These are phyloP conservation scores for Pavlovales sp. DNA, from an alignment of 208 protist genomes.

Conservation along the genomic window DNA sequence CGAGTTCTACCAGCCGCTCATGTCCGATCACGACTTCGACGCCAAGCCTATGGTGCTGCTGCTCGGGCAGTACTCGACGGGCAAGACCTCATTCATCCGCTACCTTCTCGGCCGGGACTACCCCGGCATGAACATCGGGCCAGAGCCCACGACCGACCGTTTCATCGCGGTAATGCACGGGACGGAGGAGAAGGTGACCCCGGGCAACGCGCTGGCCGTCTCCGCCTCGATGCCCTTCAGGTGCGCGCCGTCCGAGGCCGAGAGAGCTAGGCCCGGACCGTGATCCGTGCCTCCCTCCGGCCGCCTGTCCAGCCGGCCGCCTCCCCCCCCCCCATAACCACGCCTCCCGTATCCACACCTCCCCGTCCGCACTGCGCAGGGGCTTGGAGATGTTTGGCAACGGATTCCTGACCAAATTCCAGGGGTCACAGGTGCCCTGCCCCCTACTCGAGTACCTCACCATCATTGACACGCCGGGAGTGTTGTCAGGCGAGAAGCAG, in stretches of 20 bases:
- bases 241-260: too few species aligned
- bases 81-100: conserved; percentile 59
- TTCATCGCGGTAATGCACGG: conserved; percentile 62
- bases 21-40: conserved; percentile 46
- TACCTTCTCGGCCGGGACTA: conserved; percentile 54
- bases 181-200: conserved; percentile 44
- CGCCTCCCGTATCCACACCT: too few species aligned
- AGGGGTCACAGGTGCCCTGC: conserved; percentile 66
- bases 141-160: conserved; percentile 54
- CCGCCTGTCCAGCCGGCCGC: too few species aligned
- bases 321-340: too few species aligned
- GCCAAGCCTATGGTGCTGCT: conserved; percentile 60
- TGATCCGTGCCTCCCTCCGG: too few species aligned
- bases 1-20: conserved; percentile 34
- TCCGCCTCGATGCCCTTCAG: conserved; percentile 41
- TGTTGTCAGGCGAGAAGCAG: conserved; percentile 82
- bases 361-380: too few species aligned
- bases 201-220: conserved; percentile 48
- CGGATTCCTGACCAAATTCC: conserved; percentile 76
- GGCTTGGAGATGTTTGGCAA: conserved; percentile 56
- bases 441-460: conserved; percentile 81
- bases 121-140: conserved; percentile 44
- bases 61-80: conserved; percentile 59
- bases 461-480: conserved; percentile 90
- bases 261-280: too few species aligned